Conservation (phyloP, 1,284 basidiomycete genomes). For the Ceratobasidium sp. region DNA sequence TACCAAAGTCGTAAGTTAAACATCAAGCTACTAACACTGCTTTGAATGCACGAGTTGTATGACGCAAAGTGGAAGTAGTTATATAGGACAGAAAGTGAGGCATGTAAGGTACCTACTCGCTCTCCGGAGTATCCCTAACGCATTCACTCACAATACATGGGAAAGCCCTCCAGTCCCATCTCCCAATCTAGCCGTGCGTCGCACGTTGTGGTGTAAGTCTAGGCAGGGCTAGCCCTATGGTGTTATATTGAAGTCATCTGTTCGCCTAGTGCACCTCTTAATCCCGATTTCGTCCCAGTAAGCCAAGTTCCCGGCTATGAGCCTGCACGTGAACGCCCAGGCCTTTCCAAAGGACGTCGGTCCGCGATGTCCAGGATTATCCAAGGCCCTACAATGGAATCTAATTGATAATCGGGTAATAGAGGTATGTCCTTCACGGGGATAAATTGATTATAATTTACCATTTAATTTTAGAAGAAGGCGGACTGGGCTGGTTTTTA, state of each 20-base stretch:
- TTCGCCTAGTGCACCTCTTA: background rate
- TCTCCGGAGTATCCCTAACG: constrained; percentile 74
- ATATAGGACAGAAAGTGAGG: background rate
- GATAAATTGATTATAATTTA: background rate
- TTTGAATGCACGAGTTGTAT: background rate
- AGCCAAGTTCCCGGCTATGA: background rate
- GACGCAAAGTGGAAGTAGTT: constrained; percentile 66
- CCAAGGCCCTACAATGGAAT: background rate
- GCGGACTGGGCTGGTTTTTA: background rate
- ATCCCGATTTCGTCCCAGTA: background rate
- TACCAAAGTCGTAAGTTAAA: background rate
- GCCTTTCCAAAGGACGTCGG: background rate
- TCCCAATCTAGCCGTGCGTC: background rate
- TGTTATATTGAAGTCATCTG: background rate
- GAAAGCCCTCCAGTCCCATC: constrained; percentile 12
- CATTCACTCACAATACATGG: constrained; percentile 6
- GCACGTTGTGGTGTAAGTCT: background rate
- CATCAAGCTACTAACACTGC: background rate
- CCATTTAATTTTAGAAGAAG: background rate
- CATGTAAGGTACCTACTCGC: constrained; percentile 70
- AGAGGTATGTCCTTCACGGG: background rate
- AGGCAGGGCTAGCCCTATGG: background rate
- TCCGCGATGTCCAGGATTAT: background rate
- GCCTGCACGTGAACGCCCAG: background rate
- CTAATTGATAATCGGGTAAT: background rate